Conservation (phyloP, 2,329 filamentous ascomycete genomes). For the Aspergillus terreus region DNA sequence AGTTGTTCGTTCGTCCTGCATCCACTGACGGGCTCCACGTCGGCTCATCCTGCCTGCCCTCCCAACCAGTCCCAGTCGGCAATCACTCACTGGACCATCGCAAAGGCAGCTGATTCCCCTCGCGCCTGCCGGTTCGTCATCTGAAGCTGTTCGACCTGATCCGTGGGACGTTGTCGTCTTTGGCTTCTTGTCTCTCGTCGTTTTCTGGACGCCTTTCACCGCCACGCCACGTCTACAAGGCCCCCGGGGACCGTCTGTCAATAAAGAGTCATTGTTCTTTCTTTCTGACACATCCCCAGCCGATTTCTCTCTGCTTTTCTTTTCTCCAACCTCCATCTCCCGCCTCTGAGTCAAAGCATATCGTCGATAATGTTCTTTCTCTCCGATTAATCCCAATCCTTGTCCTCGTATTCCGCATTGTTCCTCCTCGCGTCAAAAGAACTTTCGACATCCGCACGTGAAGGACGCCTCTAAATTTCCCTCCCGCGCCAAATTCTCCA, state of each 20-base stretch:
- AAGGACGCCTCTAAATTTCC: slow-evolving; percentile 15
- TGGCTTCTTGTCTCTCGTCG: neutral
- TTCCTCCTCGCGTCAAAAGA: slow-evolving; percentile 8
- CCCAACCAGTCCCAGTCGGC: slow-evolving; percentile 11
- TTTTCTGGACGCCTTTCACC: slow-evolving; percentile 11
- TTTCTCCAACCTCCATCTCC: neutral
- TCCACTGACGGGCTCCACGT: slow-evolving; percentile 21
- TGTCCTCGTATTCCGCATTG: slow-evolving; percentile 10
- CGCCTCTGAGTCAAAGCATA: neutral
- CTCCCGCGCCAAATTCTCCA: slow-evolving; percentile 2
- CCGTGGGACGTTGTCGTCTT: neutral
- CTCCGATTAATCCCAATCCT: slow-evolving; percentile 3
- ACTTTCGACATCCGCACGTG: slow-evolving; percentile 12
- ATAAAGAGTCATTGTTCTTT: slow-evolving; percentile 7
- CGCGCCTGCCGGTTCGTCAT: slow-evolving; percentile 12
- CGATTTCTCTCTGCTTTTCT: neutral
- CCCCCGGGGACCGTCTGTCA: neutral
- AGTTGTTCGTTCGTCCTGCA: slow-evolving; percentile 15
- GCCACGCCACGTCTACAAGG: slow-evolving; percentile 14
- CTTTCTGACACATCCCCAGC: neutral
- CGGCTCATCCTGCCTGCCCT: slow-evolving; percentile 16
- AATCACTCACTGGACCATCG: neutral
- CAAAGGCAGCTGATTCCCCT: neutral
- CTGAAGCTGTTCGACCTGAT: slow-evolving; percentile 2
- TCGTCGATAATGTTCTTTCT: slow-evolving; percentile 11